These are phyloP conservation scores for Penicillium manginii DNA, from an alignment of 495 filamentous ascomycete genomes.

Conservation along the genomic window DNA sequence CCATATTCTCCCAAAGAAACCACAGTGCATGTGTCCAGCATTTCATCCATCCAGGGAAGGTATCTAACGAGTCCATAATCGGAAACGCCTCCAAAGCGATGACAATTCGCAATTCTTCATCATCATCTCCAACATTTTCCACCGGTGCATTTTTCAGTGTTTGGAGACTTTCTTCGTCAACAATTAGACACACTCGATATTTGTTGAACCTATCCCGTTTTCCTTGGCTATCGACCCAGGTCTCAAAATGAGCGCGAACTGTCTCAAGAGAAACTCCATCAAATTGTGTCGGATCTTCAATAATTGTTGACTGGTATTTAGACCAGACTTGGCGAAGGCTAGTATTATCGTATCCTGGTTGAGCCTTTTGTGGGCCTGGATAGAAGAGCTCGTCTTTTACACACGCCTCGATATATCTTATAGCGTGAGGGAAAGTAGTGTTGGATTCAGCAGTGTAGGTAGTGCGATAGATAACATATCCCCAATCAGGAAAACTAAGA, in stretches of 20 bases:
- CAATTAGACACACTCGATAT: slow-evolving; percentile 15
- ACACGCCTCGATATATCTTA: slow-evolving; percentile 16
- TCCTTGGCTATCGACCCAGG: neutral
- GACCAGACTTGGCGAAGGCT: neutral
- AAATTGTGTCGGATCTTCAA: slow-evolving; percentile 26
- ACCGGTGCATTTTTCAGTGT: neutral
- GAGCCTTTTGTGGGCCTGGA: neutral
- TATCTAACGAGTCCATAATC: neutral
- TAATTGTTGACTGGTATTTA: slow-evolving; percentile 38
- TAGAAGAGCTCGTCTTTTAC: neutral
- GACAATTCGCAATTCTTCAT: slow-evolving; percentile 3
- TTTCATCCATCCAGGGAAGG: slow-evolving; percentile 13
- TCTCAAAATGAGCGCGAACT: slow-evolving; percentile 3
- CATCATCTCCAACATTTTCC: slow-evolving; percentile 13
- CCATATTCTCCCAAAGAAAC: slow-evolving; percentile 7
- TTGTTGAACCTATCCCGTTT: neutral
- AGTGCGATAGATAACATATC: slow-evolving; percentile 17
- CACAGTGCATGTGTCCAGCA: slow-evolving; percentile 2
- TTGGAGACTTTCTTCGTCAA: slow-evolving; percentile 18
- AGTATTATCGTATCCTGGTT: neutral
- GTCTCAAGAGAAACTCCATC: neutral
- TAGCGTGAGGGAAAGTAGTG: slow-evolving; percentile 6
- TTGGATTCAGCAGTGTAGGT: slow-evolving; percentile 18
- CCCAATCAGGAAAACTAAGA: slow-evolving; percentile 1
- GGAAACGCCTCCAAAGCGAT: slow-evolving; percentile 8